These are phyloP conservation scores for Stagonosporopsis chrysanthemi DNA, from an alignment of 2,329 filamentous ascomycete species.

Conservation along the genomic window DNA sequence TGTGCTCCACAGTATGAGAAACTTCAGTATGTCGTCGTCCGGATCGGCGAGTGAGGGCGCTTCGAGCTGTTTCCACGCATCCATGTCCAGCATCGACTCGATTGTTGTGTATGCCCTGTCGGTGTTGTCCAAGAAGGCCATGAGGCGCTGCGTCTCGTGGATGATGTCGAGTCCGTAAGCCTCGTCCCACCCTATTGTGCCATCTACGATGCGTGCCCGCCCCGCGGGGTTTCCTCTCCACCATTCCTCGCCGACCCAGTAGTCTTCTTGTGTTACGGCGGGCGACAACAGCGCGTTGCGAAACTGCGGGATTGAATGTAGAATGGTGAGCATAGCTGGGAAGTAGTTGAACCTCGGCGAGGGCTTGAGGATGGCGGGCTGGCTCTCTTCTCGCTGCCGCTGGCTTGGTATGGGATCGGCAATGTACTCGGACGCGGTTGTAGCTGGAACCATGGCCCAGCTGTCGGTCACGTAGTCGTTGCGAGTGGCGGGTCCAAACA, in stretches of 20 bases:
- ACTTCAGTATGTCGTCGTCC: constrained; percentile 53
- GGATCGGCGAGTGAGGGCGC: constrained; percentile 29
- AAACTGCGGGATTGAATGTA: constrained; percentile 67
- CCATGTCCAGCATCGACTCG: constrained; percentile 58
- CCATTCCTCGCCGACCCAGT: constrained; percentile 66
- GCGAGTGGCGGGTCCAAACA: constrained; percentile 64
- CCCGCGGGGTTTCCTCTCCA: constrained; percentile 66
- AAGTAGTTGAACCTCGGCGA: constrained; percentile 61
- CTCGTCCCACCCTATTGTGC: constrained; percentile 40
- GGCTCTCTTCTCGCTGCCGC: constrained; percentile 55
- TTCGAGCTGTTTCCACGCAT: constrained; percentile 42
- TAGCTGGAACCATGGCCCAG: constrained; percentile 64
- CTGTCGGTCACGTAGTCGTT: constrained; percentile 61
- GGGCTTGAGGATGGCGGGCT: constrained; percentile 67
- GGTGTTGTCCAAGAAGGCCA: constrained; percentile 67
- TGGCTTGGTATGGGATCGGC: constrained; percentile 62
- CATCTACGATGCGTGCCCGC: constrained; percentile 59
- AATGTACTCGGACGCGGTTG: constrained; percentile 58
- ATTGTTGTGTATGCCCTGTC: constrained; percentile 66
- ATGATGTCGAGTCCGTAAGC: constrained; percentile 54
- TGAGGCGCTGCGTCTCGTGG: constrained; percentile 66
- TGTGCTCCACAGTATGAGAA: constrained; percentile 59
- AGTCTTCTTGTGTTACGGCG: constrained; percentile 56
- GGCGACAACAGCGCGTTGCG: constrained; percentile 64
- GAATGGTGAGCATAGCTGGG: constrained; percentile 66